phyloP scores from a whole-genome alignment of 805 yeast genomes.

The Kluyveromyces nonfermentans region DNA sequence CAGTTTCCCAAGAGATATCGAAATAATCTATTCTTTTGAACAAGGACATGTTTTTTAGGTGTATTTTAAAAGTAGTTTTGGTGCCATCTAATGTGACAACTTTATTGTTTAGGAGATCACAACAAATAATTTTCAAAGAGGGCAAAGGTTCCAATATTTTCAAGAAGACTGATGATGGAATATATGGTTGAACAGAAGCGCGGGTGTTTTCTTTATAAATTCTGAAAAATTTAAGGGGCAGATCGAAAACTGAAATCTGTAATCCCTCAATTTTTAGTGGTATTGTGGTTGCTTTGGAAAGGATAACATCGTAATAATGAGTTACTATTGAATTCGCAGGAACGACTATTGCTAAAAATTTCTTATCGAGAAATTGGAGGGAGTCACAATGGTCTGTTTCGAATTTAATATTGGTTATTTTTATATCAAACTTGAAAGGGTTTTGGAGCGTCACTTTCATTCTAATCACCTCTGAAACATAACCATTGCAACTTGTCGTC shows the following conservation, averaged over 20 bases:
- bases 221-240: slow-evolving; percentile 12
- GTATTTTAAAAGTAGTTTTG: slow-evolving; percentile 12
- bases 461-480: slow-evolving; percentile 57
- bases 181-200: not conserved
- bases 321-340: slow-evolving; percentile 31
- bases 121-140: not conserved
- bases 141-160: slow-evolving; percentile 1
- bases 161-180: not conserved
- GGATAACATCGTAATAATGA: slow-evolving; percentile 25
- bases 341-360: slow-evolving; percentile 26
- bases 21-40: slow-evolving; percentile 19
- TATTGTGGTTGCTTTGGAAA: slow-evolving; percentile 13
- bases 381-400: slow-evolving; percentile 22
- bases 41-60: slow-evolving; percentile 22
- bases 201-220: slow-evolving; percentile 6
- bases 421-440: slow-evolving; percentile 70
- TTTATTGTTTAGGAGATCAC: not conserved
- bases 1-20: slow-evolving; percentile 15
- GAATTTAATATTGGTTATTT: slow-evolving; percentile 41
- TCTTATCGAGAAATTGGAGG: slow-evolving; percentile 13
- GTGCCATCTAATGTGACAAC: slow-evolving; percentile 27
- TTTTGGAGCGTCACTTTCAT: slow-evolving; percentile 56
- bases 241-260: slow-evolving; percentile 17
- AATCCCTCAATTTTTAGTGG: slow-evolving; percentile 11
- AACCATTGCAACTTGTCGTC: slow-evolving; percentile 11